Base-by-base conservation (phyloP, 805 yeast genomes). In the Starmerella riodocensis region DNA sequence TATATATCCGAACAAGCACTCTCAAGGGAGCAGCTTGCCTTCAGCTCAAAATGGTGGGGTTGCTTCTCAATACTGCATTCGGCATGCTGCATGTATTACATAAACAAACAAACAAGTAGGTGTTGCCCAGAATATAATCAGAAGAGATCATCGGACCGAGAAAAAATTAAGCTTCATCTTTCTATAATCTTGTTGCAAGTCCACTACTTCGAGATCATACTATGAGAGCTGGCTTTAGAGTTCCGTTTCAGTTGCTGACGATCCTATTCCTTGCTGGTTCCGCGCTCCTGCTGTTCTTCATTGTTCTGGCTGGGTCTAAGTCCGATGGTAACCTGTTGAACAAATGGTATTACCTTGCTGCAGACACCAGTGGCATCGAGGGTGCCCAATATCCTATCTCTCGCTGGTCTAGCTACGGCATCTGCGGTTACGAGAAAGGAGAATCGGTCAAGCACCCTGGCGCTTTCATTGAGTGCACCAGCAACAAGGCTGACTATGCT, bases 331-430 rank as follows among this genome's bases (percentile, higher is more conserved):
- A 72, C 32, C 71, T 78, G 4, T 57, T 83, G 52, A 69, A 71
- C 53, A 61, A 67, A 43, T 79, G 83, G 60, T 85, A 78, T 63
- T 84, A 91, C 86, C 55, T 86, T 30, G 66, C 74, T 54, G 93
- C 84, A 21, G 77, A 76, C 52, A 84, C 94, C 36, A 54, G 70
- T 4, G 61, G 57, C 29, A 71, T 77, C 42, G 53, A 59, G 16
- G 34, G 34, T 24, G 56, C 61, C 31, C 59, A 61, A 13, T 66
- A 48, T 57, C 61, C 41, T 62, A 55, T 59, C 13, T 65, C 83
- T 3, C 74, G 86, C 52, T 86, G 95, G 95, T 79, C 86, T 9
- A 72, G 73, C 59, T 86, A 88, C 70, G 76, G 78, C 46, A 66
- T 68, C 36, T 70, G 76, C 52, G 66, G 69, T 50, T 73, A 66